These are phyloP conservation scores for Aspergillus saccharolyticus DNA, from an alignment of 495 filamentous ascomycete genomes.

Conservation along the genomic window DNA sequence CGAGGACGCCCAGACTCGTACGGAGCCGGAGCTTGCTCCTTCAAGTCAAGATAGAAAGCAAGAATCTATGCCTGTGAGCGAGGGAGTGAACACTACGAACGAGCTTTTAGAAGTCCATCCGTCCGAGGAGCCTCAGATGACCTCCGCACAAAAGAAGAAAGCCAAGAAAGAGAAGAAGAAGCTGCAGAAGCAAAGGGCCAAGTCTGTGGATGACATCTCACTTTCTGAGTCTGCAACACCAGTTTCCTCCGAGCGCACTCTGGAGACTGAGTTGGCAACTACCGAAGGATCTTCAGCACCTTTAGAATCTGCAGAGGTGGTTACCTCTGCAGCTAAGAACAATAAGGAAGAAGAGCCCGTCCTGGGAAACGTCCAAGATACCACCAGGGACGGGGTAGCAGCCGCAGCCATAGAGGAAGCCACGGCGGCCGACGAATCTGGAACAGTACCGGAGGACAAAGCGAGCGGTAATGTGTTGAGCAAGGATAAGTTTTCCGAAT, in stretches of 20 bases:
- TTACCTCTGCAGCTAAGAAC: neutral
- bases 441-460: neutral
- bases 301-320: neutral
- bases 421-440: neutral
- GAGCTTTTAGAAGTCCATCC: conserved; percentile 2
- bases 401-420: neutral
- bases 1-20: neutral
- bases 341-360: neutral
- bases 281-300: neutral
- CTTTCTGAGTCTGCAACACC: conserved; percentile 9
- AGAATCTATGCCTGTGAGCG: conserved; percentile 8
- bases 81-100: neutral
- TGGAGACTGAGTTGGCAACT: neutral
- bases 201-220: conserved; percentile 5
- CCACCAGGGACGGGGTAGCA: neutral
- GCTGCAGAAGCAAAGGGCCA: conserved; percentile 19
- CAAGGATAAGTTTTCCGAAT: neutral
- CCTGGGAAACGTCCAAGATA: neutral
- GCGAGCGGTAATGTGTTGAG: neutral
- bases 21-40: conserved; percentile 4
- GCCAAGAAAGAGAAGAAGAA: conserved; percentile 22
- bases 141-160: conserved; percentile 19
- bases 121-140: conserved; percentile 11
- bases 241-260: neutral
- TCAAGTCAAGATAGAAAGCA: conserved; percentile 3